phyloP scores from a whole-genome alignment of 1,139 yeast species.

The Lodderomyces orthopsilosis region DNA sequence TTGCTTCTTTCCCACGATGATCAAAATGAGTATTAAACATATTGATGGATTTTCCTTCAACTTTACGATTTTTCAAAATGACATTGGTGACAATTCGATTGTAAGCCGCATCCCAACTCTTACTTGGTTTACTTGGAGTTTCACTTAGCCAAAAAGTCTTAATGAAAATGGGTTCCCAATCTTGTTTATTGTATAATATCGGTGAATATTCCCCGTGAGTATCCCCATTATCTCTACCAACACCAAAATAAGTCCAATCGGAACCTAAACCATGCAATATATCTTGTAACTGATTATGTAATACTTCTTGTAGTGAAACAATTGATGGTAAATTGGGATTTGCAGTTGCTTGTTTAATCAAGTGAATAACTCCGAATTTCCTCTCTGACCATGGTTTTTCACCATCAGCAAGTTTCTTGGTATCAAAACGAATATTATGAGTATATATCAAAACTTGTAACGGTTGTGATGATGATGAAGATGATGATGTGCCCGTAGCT shows the following conservation, averaged over 20 bases:
- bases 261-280: conserved; percentile 20
- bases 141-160: conserved; percentile 43
- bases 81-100: conserved; percentile 40
- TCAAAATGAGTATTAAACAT: conserved; percentile 47
- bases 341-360: conserved; percentile 18
- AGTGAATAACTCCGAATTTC: conserved; percentile 19
- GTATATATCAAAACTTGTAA: conserved; percentile 19
- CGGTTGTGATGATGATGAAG: conserved; percentile 1
- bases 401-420: conserved; percentile 19
- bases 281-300: conserved; percentile 29
- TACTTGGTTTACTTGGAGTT: conserved; percentile 38
- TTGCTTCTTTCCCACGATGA: conserved; percentile 39
- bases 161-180: conserved; percentile 27
- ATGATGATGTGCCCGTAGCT: not conserved
- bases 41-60: conserved; percentile 22
- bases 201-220: conserved; percentile 45
- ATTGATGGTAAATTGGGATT: conserved; percentile 14
- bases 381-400: conserved; percentile 26
- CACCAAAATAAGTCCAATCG: conserved; percentile 41
- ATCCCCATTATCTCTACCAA: conserved; percentile 47
- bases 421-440: conserved; percentile 27
- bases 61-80: conserved; percentile 16
- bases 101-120: conserved; percentile 40
- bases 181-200: conserved; percentile 31
- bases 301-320: conserved; percentile 32